Conservation (phyloP, 345 rosid species). For the Limnanthes douglasii region DNA sequence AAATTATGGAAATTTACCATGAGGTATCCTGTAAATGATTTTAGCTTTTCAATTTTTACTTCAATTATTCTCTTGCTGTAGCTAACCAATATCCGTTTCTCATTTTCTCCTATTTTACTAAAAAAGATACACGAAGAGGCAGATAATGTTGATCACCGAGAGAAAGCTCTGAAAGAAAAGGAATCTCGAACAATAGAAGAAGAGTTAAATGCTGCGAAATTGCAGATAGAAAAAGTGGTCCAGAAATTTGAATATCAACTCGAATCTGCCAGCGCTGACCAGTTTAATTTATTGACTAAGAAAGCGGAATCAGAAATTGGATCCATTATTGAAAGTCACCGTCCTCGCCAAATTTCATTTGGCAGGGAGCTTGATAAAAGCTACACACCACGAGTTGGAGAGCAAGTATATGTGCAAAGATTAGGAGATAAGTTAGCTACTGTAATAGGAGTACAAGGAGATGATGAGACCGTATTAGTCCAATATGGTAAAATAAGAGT, state of each 20-base stretch:
- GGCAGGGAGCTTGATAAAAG: constrained; percentile 17
- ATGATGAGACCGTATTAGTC: constrained; percentile 47
- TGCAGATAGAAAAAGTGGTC: constrained; percentile 32
- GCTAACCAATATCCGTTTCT: not conserved
- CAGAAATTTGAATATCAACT: constrained; percentile 43
- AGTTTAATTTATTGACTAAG: constrained; percentile 38
- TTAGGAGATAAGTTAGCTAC: constrained; percentile 65
- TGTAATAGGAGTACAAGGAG: constrained; percentile 55
- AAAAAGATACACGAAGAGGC: constrained; percentile 63
- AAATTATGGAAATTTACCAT: constrained; percentile 37
- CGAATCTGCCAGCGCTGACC: constrained; percentile 23
- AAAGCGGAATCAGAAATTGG: constrained; percentile 50
- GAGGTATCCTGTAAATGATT: too few species aligned
- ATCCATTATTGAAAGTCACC: constrained; percentile 40
- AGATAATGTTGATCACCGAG: constrained; percentile 46
- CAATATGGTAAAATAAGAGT: constrained; percentile 75
- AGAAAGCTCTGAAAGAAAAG: constrained; percentile 34
- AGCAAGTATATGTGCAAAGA: constrained; percentile 55
- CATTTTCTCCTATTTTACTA: constrained; percentile 1
- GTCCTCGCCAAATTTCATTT: constrained; percentile 18
- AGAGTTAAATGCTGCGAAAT: constrained; percentile 38
- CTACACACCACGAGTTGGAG: constrained; percentile 48
- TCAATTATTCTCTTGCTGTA: not conserved
- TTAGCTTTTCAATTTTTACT: too few species aligned
- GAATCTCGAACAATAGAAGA: constrained; percentile 42